These are phyloP conservation scores for Annona cherimola DNA, from an alignment of 164 flowering plant species.

Conservation along the genomic window DNA sequence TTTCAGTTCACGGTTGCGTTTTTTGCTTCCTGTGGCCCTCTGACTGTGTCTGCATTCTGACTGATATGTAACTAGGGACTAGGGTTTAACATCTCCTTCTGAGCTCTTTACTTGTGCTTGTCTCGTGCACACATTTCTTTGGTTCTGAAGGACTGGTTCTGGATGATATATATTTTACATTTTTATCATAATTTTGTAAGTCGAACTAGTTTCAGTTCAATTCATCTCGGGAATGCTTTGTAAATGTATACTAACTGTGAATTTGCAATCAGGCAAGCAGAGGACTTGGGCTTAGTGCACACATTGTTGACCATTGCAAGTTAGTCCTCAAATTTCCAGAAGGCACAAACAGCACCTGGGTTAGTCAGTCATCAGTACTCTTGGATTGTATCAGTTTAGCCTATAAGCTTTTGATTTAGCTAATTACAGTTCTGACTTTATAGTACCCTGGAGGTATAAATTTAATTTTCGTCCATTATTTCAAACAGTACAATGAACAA, in stretches of 20 bases:
- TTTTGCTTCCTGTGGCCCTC: not conserved
- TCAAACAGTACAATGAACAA: constrained; percentile 70
- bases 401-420: no score
- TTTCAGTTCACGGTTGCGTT: not conserved
- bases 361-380: constrained; percentile 24
- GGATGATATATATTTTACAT: no score
- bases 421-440: no score
- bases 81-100: not conserved
- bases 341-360: constrained; percentile 99
- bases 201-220: not conserved
- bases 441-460: not conserved
- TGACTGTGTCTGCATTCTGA: not conserved
- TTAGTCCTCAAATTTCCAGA: constrained; percentile 81
- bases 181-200: not conserved
- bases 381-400: no score
- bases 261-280: constrained; percentile 63
- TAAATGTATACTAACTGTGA: constrained; percentile 6
- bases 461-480: not conserved
- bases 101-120: not conserved
- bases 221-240: not conserved
- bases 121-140: no score
- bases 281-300: constrained; percentile 90
- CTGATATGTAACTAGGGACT: not conserved
- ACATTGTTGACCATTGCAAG: constrained; percentile 83
- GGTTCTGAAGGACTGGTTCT: no score